Conservation (phyloP, 305 asterid species). For the Rubia balearica region DNA sequence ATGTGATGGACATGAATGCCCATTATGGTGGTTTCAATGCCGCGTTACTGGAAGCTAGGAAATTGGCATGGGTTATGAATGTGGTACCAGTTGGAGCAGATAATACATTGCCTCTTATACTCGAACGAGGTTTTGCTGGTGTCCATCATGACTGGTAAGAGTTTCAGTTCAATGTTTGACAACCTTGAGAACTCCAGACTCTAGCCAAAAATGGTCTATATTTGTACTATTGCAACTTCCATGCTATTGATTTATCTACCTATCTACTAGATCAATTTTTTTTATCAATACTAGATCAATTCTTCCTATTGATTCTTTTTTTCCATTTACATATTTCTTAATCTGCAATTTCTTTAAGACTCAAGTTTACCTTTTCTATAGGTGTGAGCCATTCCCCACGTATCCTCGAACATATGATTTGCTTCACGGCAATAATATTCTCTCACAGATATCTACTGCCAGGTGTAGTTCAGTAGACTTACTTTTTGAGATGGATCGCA, state of each 20-base stretch:
- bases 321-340: too few relatives aligned
- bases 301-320: too few relatives aligned
- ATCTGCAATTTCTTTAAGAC: too few relatives aligned
- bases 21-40: conserved; percentile 80
- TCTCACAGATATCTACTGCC: conserved; percentile 49
- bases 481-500: conserved; percentile 88
- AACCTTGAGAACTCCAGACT: background rate
- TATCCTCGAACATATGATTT: conserved; percentile 95
- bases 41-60: conserved; percentile 62
- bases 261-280: too few relatives aligned
- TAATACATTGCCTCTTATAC: conserved; percentile 72
- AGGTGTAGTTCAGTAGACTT: conserved; percentile 56
- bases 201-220: background rate
- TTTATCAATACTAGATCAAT: too few relatives aligned
- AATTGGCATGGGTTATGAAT: conserved; percentile 90
- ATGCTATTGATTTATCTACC: too few relatives aligned
- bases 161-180: background rate
- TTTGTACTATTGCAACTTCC: background rate
- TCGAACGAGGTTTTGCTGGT: conserved; percentile 79
- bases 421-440: conserved; percentile 78
- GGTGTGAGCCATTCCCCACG: conserved; percentile 99
- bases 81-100: conserved; percentile 69
- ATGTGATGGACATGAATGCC: conserved; percentile 96
- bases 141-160: conserved; percentile 51
- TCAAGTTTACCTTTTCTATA: too few relatives aligned